Conservation (phyloP, 2,329 filamentous ascomycete genomes). For the Ophiocordyceps camponoti-floridani region DNA sequence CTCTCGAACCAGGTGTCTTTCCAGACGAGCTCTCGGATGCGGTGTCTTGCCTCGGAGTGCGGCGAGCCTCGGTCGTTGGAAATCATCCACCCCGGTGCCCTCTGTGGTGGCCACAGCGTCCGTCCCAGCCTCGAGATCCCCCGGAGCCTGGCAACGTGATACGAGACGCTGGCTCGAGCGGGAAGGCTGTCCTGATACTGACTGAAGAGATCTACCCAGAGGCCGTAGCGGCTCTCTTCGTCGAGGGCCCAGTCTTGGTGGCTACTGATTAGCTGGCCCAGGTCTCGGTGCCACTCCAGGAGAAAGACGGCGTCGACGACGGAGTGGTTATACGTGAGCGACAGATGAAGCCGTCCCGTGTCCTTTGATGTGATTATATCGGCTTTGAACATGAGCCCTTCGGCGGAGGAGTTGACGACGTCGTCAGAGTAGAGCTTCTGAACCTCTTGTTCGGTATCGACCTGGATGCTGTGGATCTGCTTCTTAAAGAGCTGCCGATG, state of each 20-base stretch:
- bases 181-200: constrained; percentile 12
- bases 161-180: constrained; percentile 10
- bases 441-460: constrained; percentile 8
- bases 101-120: constrained; percentile 15
- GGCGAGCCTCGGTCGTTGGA: constrained; percentile 9
- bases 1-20: constrained; percentile 10
- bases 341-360: constrained; percentile 7
- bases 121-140: constrained; percentile 15
- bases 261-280: constrained; percentile 12
- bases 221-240: constrained; percentile 10
- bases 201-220: constrained; percentile 14
- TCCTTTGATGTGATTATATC: constrained; percentile 7
- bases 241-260: constrained; percentile 4
- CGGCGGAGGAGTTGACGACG: constrained; percentile 3
- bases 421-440: constrained; percentile 6
- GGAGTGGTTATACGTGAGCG: constrained; percentile 16
- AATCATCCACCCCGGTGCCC: constrained; percentile 16
- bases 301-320: constrained; percentile 16
- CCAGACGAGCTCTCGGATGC: constrained; percentile 11
- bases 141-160: constrained; percentile 13
- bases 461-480: constrained; percentile 9
- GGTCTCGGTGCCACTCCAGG: constrained; percentile 13
- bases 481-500: constrained; percentile 7
- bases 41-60: constrained; percentile 5
- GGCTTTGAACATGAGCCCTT: constrained; percentile 13